Percentiles rank a stretch among this genome's conserved stretches.
These are phyloP conservation scores for Medicago ruthenica DNA, from an alignment of 306 rosid species.

Conservation along the genomic window DNA sequence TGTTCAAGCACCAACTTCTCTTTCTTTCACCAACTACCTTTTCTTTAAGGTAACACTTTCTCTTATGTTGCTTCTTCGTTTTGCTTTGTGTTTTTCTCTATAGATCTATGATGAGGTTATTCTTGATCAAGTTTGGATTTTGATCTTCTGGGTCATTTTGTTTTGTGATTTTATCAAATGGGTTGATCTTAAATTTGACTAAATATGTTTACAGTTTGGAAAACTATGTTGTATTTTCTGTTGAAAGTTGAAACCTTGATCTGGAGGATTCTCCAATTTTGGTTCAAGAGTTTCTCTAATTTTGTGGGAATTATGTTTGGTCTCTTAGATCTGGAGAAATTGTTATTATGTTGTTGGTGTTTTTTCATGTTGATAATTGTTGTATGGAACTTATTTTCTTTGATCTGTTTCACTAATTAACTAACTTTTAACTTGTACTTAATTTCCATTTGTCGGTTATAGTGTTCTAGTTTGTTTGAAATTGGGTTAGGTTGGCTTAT, in stretches of 20 bases:
- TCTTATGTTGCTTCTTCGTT: neutral
- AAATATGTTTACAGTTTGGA: neutral
- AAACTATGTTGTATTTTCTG: neutral
- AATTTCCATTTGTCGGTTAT: neutral
- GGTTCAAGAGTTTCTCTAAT: neutral
- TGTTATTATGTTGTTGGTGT: neutral
- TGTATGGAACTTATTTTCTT: neutral
- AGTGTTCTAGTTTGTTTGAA: neutral
- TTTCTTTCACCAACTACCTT: neutral
- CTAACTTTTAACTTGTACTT: neutral
- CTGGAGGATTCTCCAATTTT: neutral
- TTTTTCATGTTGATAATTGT: neutral
- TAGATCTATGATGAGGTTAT: slow-evolving; percentile 21
- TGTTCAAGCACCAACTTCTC: slow-evolving; percentile 37
- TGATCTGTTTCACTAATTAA: neutral
- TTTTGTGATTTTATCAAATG: neutral
- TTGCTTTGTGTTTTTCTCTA: too few species aligned
- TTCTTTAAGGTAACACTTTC: slow-evolving; percentile 37
- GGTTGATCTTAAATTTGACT: neutral
- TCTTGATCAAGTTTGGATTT: slow-evolving; percentile 11
- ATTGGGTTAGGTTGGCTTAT: neutral
- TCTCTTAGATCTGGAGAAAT: slow-evolving; percentile 38
- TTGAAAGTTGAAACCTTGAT: neutral
- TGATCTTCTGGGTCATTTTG: neutral
- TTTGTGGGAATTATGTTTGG: neutral